A percentile compares a stretch with the other conserved stretches of the same genome.
phyloP scores from a whole-genome alignment of 1,284 basidiomycete genomes.

The Moesziomyces globuligerus region DNA sequence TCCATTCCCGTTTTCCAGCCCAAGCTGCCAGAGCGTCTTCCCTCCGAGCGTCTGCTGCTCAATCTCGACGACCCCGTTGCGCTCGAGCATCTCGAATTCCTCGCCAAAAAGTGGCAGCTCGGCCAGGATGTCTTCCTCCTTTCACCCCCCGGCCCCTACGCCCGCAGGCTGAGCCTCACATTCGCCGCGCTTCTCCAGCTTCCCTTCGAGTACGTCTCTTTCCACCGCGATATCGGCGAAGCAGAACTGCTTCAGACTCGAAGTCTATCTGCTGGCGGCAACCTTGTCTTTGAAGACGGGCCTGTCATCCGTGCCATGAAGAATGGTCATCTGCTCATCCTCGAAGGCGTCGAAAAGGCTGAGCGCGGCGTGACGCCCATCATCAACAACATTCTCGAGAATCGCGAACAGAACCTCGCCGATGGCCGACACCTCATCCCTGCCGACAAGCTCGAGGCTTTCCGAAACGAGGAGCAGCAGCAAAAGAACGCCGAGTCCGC shows the following conservation, averaged over 20 bases:
- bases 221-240: slow-evolving; percentile 68
- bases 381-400: slow-evolving; percentile 68
- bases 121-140: slow-evolving; percentile 66
- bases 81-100: slow-evolving; percentile 64
- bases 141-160: slow-evolving; percentile 66
- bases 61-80: slow-evolving; percentile 62
- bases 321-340: slow-evolving; percentile 65
- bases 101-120: slow-evolving; percentile 66
- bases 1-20: slow-evolving; percentile 60
- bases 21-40: slow-evolving; percentile 52
- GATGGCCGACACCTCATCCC: slow-evolving; percentile 68
- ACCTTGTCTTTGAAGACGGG: slow-evolving; percentile 65
- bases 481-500: no score
- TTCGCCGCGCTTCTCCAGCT: slow-evolving; percentile 66
- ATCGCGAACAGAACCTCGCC: slow-evolving; percentile 65
- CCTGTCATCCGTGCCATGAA: slow-evolving; percentile 68
- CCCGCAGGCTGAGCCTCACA: slow-evolving; percentile 67
- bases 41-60: slow-evolving; percentile 57
- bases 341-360: slow-evolving; percentile 68
- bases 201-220: slow-evolving; percentile 66
- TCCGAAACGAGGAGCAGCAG: slow-evolving; percentile 31
- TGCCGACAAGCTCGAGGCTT: slow-evolving; percentile 58
- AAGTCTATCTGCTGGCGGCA: slow-evolving; percentile 61
- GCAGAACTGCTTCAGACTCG: slow-evolving; percentile 67
- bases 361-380: slow-evolving; percentile 66